phyloP scores from a whole-genome alignment of 257 asterid species.

The Solanum virginianum region DNA sequence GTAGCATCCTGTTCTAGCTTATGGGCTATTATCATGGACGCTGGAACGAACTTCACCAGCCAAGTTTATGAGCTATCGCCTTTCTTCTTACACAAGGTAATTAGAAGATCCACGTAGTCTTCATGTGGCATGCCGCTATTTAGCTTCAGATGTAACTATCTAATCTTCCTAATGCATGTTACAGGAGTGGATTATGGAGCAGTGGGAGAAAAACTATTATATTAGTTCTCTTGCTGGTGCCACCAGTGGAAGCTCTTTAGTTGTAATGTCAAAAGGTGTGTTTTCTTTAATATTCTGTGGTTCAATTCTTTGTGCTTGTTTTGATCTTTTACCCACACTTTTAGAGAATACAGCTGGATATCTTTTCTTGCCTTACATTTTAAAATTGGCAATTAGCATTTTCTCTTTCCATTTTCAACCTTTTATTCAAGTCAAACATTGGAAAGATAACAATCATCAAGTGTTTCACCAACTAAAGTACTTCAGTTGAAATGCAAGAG shows the following conservation, averaged over 20 bases:
- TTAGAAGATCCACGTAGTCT: neutral
- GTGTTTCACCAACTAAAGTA: neutral
- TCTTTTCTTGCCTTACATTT: neutral
- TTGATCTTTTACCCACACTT: neutral
- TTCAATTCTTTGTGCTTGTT: neutral
- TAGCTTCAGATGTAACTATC: neutral
- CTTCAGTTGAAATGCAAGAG: neutral
- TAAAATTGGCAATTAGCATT: neutral
- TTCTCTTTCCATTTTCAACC: neutral
- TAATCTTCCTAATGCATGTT: neutral
- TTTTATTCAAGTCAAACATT: neutral
- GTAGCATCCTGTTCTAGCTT: conserved; percentile 39
- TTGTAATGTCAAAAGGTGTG: conserved; percentile 43
- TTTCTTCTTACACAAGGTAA: conserved; percentile 30
- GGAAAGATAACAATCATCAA: neutral
- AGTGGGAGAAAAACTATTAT: conserved; percentile 37
- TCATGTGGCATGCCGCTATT: neutral
- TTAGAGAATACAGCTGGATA: neutral
- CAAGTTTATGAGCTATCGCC: conserved; percentile 36
- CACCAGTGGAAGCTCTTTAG: conserved; percentile 25
- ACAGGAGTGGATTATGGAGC: conserved; percentile 43
- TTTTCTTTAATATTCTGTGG: neutral
- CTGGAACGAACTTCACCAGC: conserved; percentile 26
- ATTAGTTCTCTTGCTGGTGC: conserved; percentile 39
- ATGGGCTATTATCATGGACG: conserved; percentile 45